These are phyloP conservation scores for Pseudogymnoascus destructans DNA, from an alignment of 2,329 filamentous ascomycete species.

Conservation along the genomic window DNA sequence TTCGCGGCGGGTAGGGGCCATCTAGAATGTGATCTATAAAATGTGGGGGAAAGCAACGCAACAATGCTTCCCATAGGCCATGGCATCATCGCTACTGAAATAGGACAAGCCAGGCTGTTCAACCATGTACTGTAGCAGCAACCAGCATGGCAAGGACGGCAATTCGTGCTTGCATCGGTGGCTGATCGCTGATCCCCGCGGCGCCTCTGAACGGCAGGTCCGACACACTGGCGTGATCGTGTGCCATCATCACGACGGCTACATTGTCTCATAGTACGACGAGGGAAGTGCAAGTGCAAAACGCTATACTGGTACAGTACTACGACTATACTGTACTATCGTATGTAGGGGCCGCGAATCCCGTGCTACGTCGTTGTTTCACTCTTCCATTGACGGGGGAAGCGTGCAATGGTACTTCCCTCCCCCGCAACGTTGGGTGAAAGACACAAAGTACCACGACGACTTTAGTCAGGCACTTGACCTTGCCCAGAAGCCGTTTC, in stretches of 20 bases:
- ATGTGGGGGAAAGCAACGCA: neutral
- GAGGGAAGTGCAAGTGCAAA: neutral
- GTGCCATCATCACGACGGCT: conserved; percentile 6
- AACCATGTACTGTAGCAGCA: neutral
- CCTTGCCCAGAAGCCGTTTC: neutral
- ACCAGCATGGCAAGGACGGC: neutral
- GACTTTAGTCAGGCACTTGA: neutral
- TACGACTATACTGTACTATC: neutral
- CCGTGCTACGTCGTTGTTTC: conserved; percentile 5
- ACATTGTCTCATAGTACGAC: neutral
- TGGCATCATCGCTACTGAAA: neutral
- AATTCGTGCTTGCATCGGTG: neutral
- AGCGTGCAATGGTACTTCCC: neutral
- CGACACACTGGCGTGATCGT: neutral
- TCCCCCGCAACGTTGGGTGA: neutral
- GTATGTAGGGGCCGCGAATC: conserved; percentile 4
- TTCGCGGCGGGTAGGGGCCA: neutral
- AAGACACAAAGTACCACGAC: neutral
- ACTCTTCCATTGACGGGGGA: neutral
- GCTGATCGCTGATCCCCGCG: neutral
- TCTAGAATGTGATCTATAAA: conserved; percentile 1
- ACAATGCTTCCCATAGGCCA: neutral
- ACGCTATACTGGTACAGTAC: neutral
- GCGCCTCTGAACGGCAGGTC: neutral
- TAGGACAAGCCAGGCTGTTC: conserved; percentile 3